Evolutionary conservation across 768 basidiomycete genomes (phyloP).

Genomic region (Paxillus ammoniavirescens): DNA sequence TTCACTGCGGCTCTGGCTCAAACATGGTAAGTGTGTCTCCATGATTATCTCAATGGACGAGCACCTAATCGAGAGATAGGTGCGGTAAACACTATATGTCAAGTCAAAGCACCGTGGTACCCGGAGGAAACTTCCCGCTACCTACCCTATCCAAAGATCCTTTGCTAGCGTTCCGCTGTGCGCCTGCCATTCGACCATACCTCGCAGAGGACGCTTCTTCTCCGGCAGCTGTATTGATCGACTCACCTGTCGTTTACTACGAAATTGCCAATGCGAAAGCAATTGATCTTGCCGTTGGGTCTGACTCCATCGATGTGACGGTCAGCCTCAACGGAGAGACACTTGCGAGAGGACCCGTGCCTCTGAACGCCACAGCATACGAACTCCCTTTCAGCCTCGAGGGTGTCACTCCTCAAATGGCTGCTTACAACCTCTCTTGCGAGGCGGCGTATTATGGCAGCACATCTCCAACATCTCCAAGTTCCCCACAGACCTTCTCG

Average conservation of each 20-base stretch:
- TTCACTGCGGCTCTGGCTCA: slow-evolving; percentile 20
- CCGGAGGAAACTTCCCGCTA: slow-evolving; percentile 50
- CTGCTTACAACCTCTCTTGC: slow-evolving; percentile 30
- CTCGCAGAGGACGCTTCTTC: slow-evolving; percentile 50
- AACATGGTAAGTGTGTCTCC: slow-evolving; percentile 28
- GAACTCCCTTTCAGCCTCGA: slow-evolving; percentile 49
- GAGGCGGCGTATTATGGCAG: slow-evolving; percentile 28
- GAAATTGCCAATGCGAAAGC: slow-evolving; percentile 45
- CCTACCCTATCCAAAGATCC: slow-evolving; percentile 37
- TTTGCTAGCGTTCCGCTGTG: slow-evolving; percentile 56
- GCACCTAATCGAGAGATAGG: slow-evolving; percentile 31
- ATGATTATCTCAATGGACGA: not conserved
- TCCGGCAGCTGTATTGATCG: slow-evolving; percentile 48
- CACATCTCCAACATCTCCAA: slow-evolving; percentile 22
- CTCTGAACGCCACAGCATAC: slow-evolving; percentile 50
- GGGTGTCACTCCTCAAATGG: slow-evolving; percentile 40
- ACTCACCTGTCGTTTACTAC: slow-evolving; percentile 48
- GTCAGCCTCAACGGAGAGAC: slow-evolving; percentile 45
- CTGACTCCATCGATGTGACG: slow-evolving; percentile 37
- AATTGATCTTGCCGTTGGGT: slow-evolving; percentile 31
- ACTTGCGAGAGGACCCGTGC: slow-evolving; percentile 44
- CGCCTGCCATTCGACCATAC: slow-evolving; percentile 58
- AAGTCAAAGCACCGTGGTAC: slow-evolving; percentile 38
- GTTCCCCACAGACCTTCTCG: slow-evolving; percentile 38
- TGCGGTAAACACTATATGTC: slow-evolving; percentile 58